Evolutionary conservation across 768 basidiomycete genomes (phyloP).

Genomic region (Sporobolomyces pararoseus): DNA sequence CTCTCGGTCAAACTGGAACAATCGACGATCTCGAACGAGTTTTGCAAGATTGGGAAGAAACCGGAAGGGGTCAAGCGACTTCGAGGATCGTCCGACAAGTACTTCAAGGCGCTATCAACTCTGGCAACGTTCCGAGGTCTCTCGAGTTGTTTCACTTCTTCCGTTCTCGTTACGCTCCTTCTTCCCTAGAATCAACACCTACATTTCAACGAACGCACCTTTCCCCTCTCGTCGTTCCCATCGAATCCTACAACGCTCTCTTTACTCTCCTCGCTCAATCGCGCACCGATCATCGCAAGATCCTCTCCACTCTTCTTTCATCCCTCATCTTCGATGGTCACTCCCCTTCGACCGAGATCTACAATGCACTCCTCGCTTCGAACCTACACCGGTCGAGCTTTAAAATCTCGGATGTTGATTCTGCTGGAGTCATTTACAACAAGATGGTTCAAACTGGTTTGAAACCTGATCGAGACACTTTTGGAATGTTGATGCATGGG

Average conservation of each 20-base stretch:
- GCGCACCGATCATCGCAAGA: neutral
- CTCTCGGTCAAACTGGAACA: neutral
- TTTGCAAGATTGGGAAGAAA: constrained; percentile 32
- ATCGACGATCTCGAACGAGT: constrained; percentile 22
- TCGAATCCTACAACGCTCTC: constrained; percentile 16
- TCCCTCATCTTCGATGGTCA: constrained; percentile 16
- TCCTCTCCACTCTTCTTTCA: neutral
- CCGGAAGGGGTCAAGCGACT: constrained; percentile 2
- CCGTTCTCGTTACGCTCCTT: constrained; percentile 17
- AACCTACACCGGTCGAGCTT: constrained; percentile 2
- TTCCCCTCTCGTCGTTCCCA: constrained; percentile 15
- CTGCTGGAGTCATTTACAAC: constrained; percentile 27
- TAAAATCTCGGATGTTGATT: constrained; percentile 16
- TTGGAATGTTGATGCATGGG: constrained; percentile 25
- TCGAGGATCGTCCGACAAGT: constrained; percentile 19
- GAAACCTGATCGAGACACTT: constrained; percentile 26
- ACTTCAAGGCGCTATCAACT: constrained; percentile 1
- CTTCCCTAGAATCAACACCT: neutral
- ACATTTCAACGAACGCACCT: neutral
- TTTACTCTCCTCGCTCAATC: constrained; percentile 16
- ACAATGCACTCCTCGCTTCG: constrained; percentile 20
- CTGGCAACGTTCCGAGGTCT: neutral
- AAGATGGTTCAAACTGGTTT: neutral
- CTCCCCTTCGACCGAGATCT: neutral
- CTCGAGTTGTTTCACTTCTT: constrained; percentile 17